Conservation (phyloP, 2,329 filamentous ascomycete species). For the Fusarium anguioides region DNA sequence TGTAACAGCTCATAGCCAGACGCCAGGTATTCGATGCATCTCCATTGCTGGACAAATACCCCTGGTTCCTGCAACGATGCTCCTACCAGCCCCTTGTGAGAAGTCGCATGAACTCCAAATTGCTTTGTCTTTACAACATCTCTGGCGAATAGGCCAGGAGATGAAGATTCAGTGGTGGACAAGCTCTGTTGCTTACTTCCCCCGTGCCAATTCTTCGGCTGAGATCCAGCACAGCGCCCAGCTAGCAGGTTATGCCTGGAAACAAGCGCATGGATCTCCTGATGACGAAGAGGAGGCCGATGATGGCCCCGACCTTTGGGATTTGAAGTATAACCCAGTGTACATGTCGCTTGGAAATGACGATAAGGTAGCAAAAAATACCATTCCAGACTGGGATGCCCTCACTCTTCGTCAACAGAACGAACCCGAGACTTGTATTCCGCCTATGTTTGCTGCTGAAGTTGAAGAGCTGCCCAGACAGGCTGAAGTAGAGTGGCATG, state of each 20-base stretch:
- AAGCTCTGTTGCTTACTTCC: slow-evolving; percentile 79
- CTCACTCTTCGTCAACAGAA: slow-evolving; percentile 53
- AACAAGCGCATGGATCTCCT: slow-evolving; percentile 53
- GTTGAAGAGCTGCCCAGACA: slow-evolving; percentile 80
- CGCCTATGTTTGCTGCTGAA: slow-evolving; percentile 79
- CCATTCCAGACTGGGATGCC: slow-evolving; percentile 64
- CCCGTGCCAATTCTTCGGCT: slow-evolving; percentile 49
- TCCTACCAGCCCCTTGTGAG: slow-evolving; percentile 56
- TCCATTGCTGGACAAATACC: slow-evolving; percentile 93
- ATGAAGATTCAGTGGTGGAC: slow-evolving; percentile 80
- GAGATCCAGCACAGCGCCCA: slow-evolving; percentile 51
- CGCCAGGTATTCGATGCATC: slow-evolving; percentile 55
- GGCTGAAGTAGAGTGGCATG: slow-evolving; percentile 86
- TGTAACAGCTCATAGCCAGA: slow-evolving; percentile 31
- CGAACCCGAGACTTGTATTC: slow-evolving; percentile 54
- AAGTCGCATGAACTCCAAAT: slow-evolving; percentile 67
- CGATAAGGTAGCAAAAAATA: slow-evolving; percentile 36
- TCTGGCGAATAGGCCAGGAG: slow-evolving; percentile 82
- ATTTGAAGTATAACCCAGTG: slow-evolving; percentile 67
- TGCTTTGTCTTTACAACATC: slow-evolving; percentile 83
- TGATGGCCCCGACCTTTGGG: slow-evolving; percentile 74
- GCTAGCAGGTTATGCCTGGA: slow-evolving; percentile 62
- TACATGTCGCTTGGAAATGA: slow-evolving; percentile 57
- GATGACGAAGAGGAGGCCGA: slow-evolving; percentile 62
- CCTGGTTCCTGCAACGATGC: slow-evolving; percentile 83